Evolutionary conservation across 2,329 filamentous ascomycete species (phyloP).

Genomic region (Cadophora sp.): DNA sequence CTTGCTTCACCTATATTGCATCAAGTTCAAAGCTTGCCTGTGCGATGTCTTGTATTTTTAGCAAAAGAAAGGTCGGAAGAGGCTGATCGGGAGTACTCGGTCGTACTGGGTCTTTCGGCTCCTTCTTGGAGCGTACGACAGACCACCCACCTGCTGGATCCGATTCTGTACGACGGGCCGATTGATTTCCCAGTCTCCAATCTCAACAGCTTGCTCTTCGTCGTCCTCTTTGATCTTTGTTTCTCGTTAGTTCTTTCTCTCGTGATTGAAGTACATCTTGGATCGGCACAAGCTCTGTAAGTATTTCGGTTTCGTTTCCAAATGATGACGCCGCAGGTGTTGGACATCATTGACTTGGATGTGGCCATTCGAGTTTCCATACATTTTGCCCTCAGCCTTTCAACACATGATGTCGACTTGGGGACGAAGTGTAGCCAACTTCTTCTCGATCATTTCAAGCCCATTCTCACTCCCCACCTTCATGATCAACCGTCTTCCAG

Average conservation of each 20-base stretch:
- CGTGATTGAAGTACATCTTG: not conserved
- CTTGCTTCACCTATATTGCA: slow-evolving; percentile 1
- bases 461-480: not conserved
- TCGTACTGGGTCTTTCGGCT: not conserved
- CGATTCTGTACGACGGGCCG: not conserved
- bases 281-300: not conserved
- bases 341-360: not conserved
- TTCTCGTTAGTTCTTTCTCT: not conserved
- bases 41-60: not conserved
- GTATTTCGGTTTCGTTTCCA: not conserved
- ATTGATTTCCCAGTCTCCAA: not conserved
- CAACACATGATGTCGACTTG: not conserved
- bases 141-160: not conserved
- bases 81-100: slow-evolving; percentile 2
- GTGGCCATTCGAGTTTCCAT: too few species aligned
- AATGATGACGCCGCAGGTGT: not conserved
- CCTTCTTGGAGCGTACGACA: not conserved
- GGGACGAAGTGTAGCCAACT: not conserved
- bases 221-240: not conserved
- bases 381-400: not conserved
- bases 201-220: not conserved
- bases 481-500: not conserved
- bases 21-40: not conserved
- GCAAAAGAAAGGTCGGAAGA: too few species aligned
- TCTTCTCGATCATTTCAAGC: not conserved